Conservation (phyloP, 129 eudicot genomes). For the Artemisia annua region DNA sequence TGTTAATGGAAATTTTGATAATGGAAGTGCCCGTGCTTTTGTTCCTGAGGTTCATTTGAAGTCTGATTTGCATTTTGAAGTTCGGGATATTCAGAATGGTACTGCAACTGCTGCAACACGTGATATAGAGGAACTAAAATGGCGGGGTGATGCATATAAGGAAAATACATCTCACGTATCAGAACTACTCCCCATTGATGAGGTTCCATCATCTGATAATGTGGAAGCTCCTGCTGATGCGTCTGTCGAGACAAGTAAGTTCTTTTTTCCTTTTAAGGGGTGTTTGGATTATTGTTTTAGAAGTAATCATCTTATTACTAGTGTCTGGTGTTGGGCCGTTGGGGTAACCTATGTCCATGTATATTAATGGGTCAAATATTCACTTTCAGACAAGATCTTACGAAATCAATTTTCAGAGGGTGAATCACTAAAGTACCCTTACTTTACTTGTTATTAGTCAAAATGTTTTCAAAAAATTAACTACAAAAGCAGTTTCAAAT, state of each 20-base stretch:
- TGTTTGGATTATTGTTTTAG: conserved; percentile 1
- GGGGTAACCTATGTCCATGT: not conserved
- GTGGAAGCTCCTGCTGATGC: conserved; percentile 30
- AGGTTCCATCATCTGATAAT: conserved; percentile 34
- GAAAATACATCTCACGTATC: conserved; percentile 24
- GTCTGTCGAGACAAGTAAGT: conserved; percentile 51
- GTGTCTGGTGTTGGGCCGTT: conserved; percentile 16
- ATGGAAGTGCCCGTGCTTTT: conserved; percentile 19
- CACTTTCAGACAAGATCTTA: not conserved
- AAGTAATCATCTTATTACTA: conserved; percentile 5
- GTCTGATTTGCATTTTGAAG: conserved; percentile 18
- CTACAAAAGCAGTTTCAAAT: too few relatives aligned
- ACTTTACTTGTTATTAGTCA: too few relatives aligned
- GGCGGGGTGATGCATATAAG: conserved; percentile 36
- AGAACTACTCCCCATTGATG: conserved; percentile 36
- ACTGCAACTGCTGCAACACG: conserved; percentile 31
- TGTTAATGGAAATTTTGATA: conserved; percentile 45
- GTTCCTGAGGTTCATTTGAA: conserved; percentile 29
- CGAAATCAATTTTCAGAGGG: too few relatives aligned
- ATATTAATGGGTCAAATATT: not conserved
- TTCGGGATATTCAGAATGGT: conserved; percentile 20
- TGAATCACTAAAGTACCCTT: too few relatives aligned
- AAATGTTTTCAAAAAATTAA: too few relatives aligned
- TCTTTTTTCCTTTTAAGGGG: not conserved
- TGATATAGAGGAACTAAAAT: conserved; percentile 46